phyloP scores from a whole-genome alignment of 2,329 filamentous ascomycete species.

The Arthrobotrys iridis region DNA sequence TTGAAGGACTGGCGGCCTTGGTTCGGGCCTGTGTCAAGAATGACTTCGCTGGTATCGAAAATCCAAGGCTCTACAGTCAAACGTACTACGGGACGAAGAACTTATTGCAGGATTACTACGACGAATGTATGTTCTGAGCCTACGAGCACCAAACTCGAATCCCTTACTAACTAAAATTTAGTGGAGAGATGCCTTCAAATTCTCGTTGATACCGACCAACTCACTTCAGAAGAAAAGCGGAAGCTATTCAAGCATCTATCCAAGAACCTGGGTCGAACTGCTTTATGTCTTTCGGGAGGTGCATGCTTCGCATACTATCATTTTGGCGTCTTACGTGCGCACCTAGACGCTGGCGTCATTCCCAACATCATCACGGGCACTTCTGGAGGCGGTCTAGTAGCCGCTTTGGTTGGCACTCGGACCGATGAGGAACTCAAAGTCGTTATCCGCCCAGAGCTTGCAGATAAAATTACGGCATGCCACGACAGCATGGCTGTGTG shows the following conservation, averaged over 20 bases:
- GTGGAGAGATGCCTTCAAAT: conserved; percentile 75
- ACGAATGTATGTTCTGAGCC: conserved; percentile 72
- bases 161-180: conserved; percentile 58
- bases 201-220: conserved; percentile 73
- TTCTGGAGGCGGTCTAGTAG: conserved; percentile 90
- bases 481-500: conserved; percentile 76
- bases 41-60: conserved; percentile 96
- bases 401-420: conserved; percentile 84
- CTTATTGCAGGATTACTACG: conserved; percentile 86
- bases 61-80: conserved; percentile 92
- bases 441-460: conserved; percentile 86
- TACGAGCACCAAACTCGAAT: background rate
- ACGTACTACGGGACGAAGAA: conserved; percentile 98
- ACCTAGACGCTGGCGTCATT: conserved; percentile 84
- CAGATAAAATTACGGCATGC: conserved; percentile 84
- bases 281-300: conserved; percentile 90
- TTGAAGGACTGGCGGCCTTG: conserved; percentile 79
- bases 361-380: conserved; percentile 97
- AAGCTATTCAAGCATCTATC: conserved; percentile 85
- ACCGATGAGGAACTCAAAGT: conserved; percentile 90
- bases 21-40: conserved; percentile 94
- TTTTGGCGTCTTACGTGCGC: conserved; percentile 87
- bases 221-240: conserved; percentile 78
- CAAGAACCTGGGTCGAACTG: conserved; percentile 90
- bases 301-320: conserved; percentile 91